These are phyloP conservation scores for Eucalyptus pumila DNA, from an alignment of 345 rosid genomes.

Conservation along the genomic window DNA sequence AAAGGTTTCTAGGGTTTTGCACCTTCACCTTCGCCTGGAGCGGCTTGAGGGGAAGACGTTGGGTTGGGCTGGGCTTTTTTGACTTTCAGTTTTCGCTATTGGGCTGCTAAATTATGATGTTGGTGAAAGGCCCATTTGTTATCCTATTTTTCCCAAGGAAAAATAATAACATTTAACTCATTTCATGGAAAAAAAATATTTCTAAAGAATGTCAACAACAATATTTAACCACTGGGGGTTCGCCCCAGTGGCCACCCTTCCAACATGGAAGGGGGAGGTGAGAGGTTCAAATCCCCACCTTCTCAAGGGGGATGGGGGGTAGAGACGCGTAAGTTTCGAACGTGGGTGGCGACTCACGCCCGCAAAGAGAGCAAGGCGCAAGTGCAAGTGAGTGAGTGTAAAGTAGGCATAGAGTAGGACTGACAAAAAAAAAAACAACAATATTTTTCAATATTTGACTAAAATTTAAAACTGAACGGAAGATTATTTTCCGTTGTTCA, in stretches of 20 bases:
- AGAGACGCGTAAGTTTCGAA: too few relatives aligned
- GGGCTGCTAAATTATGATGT: not conserved
- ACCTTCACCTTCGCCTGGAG: not conserved
- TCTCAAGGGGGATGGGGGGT: too few relatives aligned
- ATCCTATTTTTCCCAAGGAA: accelerated
- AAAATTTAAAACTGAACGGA: accelerated
- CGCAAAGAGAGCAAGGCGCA: too few relatives aligned
- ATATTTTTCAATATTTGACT: too few relatives aligned
- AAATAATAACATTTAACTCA: not conserved
- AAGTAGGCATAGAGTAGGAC: too few relatives aligned
- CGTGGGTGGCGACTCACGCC: too few relatives aligned
- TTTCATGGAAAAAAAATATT: not conserved
- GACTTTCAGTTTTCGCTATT: not conserved
- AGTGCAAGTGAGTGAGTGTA: too few relatives aligned
- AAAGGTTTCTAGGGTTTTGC: not conserved
- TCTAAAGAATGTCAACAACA: not conserved
- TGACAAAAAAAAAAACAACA: too few relatives aligned
- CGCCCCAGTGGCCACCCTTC: too few relatives aligned
- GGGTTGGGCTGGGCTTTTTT: not conserved
- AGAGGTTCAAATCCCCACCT: too few relatives aligned
- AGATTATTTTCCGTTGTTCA: accelerated
- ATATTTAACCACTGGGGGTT: too few relatives aligned
- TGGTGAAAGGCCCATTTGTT: not conserved
- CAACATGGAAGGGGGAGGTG: too few relatives aligned
- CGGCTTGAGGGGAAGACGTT: not conserved